phyloP scores from a whole-genome alignment of 768 basidiomycete genomes.

The Melanogaster broomeanus region DNA sequence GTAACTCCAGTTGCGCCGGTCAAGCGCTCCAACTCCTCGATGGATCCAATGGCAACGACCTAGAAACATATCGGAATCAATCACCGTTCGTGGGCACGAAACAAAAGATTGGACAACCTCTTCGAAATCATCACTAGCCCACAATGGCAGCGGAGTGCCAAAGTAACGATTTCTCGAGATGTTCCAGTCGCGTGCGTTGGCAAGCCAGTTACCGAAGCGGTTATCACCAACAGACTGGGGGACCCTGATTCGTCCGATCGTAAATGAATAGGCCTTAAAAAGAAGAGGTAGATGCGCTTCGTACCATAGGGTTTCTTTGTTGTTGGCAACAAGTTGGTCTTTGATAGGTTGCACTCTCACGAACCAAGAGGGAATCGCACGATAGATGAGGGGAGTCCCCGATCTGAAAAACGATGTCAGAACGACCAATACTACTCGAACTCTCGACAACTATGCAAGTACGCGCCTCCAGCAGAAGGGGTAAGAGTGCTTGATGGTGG shows the following conservation, averaged over 20 bases:
- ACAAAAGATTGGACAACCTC: constrained; percentile 55
- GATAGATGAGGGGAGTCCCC: constrained; percentile 92
- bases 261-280: constrained; percentile 3
- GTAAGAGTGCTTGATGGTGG: constrained; percentile 86
- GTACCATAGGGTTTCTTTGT: constrained; percentile 87
- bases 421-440: not conserved
- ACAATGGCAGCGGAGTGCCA: constrained; percentile 97
- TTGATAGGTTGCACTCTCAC: constrained; percentile 84
- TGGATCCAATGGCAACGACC: constrained; percentile 86
- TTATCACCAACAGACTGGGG: constrained; percentile 88
- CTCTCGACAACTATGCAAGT: not conserved
- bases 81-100: not conserved
- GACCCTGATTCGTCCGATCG: constrained; percentile 58
- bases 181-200: constrained; percentile 99
- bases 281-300: constrained; percentile 10
- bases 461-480: constrained; percentile 95
- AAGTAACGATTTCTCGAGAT: constrained; percentile 98
- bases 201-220: constrained; percentile 96
- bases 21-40: constrained; percentile 81
- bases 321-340: constrained; percentile 87
- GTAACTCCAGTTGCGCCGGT: constrained; percentile 84
- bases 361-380: constrained; percentile 96
- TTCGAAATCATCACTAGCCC: constrained; percentile 90
- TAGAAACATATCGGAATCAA: constrained; percentile 28
- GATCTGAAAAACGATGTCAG: constrained; percentile 54